A percentile compares a stretch with the other conserved stretches of the same genome.
phyloP scores from a whole-genome alignment of 139 green algal genomes.

The Auxenochlorella pyrenoidosa region DNA sequence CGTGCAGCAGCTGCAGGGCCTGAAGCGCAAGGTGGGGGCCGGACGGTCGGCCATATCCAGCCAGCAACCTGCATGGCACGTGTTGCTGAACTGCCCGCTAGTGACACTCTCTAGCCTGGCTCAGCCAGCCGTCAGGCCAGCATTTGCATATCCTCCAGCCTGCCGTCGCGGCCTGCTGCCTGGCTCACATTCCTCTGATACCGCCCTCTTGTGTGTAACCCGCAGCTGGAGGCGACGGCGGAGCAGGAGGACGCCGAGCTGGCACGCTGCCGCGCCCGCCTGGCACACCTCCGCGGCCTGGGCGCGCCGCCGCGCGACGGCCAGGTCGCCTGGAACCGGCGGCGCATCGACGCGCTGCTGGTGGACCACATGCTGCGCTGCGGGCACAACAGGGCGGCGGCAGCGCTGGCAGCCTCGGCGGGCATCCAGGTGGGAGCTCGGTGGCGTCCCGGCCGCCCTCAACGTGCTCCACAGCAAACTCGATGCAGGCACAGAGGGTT shows the following conservation, averaged over 20 bases:
- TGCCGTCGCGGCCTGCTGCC: neutral
- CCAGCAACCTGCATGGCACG: too few relatives aligned
- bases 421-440: constrained; percentile 14
- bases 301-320: constrained; percentile 37
- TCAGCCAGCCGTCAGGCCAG: too few relatives aligned
- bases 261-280: constrained; percentile 61
- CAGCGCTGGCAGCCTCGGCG: neutral
- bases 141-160: neutral
- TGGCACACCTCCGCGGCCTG: constrained; percentile 68
- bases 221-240: constrained; percentile 68
- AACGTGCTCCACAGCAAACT: too few relatives aligned
- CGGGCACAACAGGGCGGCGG: constrained; percentile 62
- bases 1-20: constrained; percentile 58
- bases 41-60: too few relatives aligned
- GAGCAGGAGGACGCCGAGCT: constrained; percentile 68
- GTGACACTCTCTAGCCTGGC: too few relatives aligned
- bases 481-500: neutral
- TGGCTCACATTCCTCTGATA: neutral
- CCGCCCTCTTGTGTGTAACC: neutral
- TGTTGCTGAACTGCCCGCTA: too few relatives aligned
- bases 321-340: constrained; percentile 67
- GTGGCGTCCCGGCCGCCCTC: neutral
- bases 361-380: constrained; percentile 84
- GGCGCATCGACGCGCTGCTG: constrained; percentile 76
- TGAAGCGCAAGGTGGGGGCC: constrained; percentile 78